Conservation (phyloP, 371 early-diverging fungal species). For the Syncephalis fuscata region DNA sequence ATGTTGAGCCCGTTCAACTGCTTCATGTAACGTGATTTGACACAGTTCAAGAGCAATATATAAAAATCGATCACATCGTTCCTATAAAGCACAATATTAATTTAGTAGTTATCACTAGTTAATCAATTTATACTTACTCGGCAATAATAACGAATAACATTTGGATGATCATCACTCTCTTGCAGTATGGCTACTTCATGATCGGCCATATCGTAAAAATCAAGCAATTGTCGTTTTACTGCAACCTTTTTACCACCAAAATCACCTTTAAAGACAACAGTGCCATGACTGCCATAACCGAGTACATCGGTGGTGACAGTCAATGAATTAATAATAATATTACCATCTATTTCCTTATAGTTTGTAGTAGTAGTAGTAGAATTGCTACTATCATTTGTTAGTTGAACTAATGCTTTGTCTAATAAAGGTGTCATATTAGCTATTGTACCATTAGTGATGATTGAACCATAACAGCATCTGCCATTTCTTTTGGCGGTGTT, state of each 20-base stretch:
- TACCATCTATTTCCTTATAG: slow-evolving; percentile 1
- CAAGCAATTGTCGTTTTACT: slow-evolving; percentile 81
- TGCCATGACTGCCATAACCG: slow-evolving; percentile 94
- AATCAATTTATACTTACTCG: not conserved
- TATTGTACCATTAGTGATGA: too few relatives aligned
- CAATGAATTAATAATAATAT: slow-evolving; percentile 13
- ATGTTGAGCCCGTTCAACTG: slow-evolving; percentile 20
- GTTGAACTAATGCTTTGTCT: too few relatives aligned
- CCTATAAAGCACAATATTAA: slow-evolving; percentile 16
- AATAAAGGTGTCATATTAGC: too few relatives aligned
- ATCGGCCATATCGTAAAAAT: slow-evolving; percentile 86
- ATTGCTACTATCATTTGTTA: not conserved
- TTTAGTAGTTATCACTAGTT: slow-evolving; percentile 1
- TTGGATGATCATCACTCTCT: slow-evolving; percentile 89
- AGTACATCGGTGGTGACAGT: slow-evolving; percentile 25
- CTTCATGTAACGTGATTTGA: slow-evolving; percentile 52
- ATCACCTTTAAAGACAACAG: slow-evolving; percentile 83
- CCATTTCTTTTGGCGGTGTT: not conserved
- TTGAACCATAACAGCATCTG: too few relatives aligned
- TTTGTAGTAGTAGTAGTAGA: not conserved
- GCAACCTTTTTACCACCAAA: slow-evolving; percentile 88
- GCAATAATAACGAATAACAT: slow-evolving; percentile 91
- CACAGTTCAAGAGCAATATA: slow-evolving; percentile 92
- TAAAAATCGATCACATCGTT: slow-evolving; percentile 75
- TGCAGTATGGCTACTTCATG: slow-evolving; percentile 84